Base-by-base conservation (phyloP, 164 flowering plant genomes). In the Taxillus chinensis region DNA sequence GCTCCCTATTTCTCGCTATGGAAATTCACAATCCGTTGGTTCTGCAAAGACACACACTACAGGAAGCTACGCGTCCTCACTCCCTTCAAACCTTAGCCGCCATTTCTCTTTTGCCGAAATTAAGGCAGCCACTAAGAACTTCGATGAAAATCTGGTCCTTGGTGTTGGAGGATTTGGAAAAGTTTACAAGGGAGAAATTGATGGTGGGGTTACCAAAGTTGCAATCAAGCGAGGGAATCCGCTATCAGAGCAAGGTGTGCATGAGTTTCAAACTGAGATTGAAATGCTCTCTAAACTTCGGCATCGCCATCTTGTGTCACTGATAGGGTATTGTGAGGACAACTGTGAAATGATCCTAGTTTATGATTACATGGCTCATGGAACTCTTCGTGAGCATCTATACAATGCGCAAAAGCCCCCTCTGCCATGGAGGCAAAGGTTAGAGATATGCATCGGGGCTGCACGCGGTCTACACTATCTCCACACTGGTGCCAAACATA, bases 141-240 rank as follows among this genome's bases (percentile, higher is more conserved):
- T 86, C 54, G 87, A 84, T 46, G 92, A 88, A 67, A 69, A 79
- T 51, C 70, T 75, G 4, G 70, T 82, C 27, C 87, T 82, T 41
- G 88, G 92, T 3, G 86, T 84, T 0, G 96, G 96, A 41, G 96
- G 96, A 39, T 88, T 88, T 66, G 92, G 96, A 4, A 88, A 86
- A 70, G 96, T 88, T 5, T 86, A 86, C 74, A 75, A 67, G 68
- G 96, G 96, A 27, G 86, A 81, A 68, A 79, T 88, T 43, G 92
- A 88, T 61, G 88, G 95, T 53, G 82, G 84, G 5, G 70, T 80
- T 7, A 80, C 74, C n/a, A 80, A 77, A 52, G 95, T 88, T 50
- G 95, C 95, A 9, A 84, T 88, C 64, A 88, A 88, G 78, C 86
- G 95, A 9, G 95, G 83, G 46, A 88, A 86, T 68, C 90, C 89